Base-by-base conservation (phyloP, 2,329 filamentous ascomycete genomes). In the Paecilomyces sp. region DNA sequence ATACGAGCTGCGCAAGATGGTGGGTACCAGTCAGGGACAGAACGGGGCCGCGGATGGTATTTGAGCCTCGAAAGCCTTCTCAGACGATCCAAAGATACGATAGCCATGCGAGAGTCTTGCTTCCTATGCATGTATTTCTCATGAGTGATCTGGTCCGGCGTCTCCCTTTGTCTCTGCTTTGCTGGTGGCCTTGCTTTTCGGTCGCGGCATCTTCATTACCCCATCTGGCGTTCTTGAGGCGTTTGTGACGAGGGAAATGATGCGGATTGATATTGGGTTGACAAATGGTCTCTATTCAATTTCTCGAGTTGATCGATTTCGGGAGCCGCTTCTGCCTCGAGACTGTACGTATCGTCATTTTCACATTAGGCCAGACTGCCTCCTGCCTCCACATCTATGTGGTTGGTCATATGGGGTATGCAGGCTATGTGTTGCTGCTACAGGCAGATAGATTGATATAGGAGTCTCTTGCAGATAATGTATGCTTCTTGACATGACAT, bases 1-100 rank as follows among this genome's bases (percentile, higher is more conserved):
- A 76, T 94, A 87, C 77, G 91, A 95, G 76, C 79, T 96, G 67
- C 87, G 91, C 69, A 92, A 92, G 77, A 93, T 95, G 83, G 90
- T 88, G 61, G 85, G 85, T 53, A 85, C 84, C 24, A 84, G 84
- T 57, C 84, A 87, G 66, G 76, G 76, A 63, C 70, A 72, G 59
- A 71, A 67, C 54, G 66, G 61, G 2, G 55, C 55, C 28, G 62
- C 60, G 33, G 63, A 63, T 31, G 63, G 61, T 15, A 33, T 59
- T 25, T 63, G 54, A 60, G 54, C 6, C 28, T 54, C 50, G 41
- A 9, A 22, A 58, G 41, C 31, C n/a, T 59, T 28, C 22, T 47
- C 15, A 9, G 8, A 18, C 41, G 18, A 28, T 28, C 18, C 15
- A 47, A 47, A 18, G 8, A 47, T 18, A 8, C 18, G 6, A 47